Percentiles rank a stretch among this genome's conserved stretches.
These are phyloP conservation scores for Boletus pseudo-olivaceus DNA, from an alignment of 768 basidiomycete genomes.

Conservation along the genomic window DNA sequence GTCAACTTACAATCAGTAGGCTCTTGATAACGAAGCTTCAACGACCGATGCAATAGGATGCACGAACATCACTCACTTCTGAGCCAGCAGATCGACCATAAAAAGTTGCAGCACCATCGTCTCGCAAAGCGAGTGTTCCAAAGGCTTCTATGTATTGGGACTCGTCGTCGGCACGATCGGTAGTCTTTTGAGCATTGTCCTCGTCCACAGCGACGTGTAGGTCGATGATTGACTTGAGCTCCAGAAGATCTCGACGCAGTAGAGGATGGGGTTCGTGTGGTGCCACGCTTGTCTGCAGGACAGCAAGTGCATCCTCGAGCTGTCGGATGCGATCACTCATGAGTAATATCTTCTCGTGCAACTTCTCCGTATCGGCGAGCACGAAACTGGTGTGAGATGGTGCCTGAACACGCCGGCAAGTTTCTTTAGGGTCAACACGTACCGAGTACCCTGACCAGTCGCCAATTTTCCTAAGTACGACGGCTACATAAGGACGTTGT, in stretches of 20 bases:
- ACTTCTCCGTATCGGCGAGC: constrained; percentile 65
- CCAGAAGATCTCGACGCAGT: constrained; percentile 55
- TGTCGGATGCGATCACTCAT: constrained; percentile 72
- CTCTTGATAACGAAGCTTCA: constrained; percentile 36
- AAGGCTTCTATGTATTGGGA: constrained; percentile 64
- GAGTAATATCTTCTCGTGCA: constrained; percentile 62
- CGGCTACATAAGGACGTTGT: not conserved
- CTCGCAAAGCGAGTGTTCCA: constrained; percentile 64
- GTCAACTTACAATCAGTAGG: constrained; percentile 48
- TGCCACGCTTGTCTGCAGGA: constrained; percentile 45
- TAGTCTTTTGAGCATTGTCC: constrained; percentile 28
- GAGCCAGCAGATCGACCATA: constrained; percentile 70
- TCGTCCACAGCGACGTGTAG: constrained; percentile 55
- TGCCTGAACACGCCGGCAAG: not conserved
- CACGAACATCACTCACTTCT: constrained; percentile 49
- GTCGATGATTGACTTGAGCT: constrained; percentile 67
- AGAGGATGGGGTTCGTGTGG: constrained; percentile 57
- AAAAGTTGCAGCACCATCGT: constrained; percentile 68
- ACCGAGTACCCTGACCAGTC: constrained; percentile 78
- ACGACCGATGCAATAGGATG: constrained; percentile 14
- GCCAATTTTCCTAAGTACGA: constrained; percentile 50
- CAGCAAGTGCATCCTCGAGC: constrained; percentile 64
- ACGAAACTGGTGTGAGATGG: constrained; percentile 47
- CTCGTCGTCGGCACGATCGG: constrained; percentile 33
- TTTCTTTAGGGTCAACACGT: constrained; percentile 14